Evolutionary conservation across 177 flowering plant species (phyloP), one percentile per base, ranked within the genome.

Genomic region (Tripterygium wilfordii): DNA sequence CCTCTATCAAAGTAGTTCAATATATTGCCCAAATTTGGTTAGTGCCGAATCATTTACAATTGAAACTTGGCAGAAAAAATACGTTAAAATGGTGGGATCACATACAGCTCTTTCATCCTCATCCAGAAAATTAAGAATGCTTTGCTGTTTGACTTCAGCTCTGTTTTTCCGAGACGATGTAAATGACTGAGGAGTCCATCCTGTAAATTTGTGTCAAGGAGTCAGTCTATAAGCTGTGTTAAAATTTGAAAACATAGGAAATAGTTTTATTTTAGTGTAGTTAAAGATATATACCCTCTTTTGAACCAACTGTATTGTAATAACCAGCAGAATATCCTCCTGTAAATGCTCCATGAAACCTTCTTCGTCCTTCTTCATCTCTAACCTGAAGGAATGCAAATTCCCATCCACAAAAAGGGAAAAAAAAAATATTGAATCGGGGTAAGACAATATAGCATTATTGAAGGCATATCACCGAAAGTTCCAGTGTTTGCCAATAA

Each of bases 131-230:
- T 66, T 80, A 1, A 66, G 54, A 59, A 92, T 70, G 62, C 62
- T 72, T 59, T 92, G 98, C 44, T 79, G 60, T 50, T 80, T 82
- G 44, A 71, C 58, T 74, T 80, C 91, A 46, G 96, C 89, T 67
- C 96, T 71, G 45, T 63, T 92, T 62, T 85, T 88, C 61, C 98
- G 54, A 3, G 98, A 86, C 27, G 98, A 92, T 20, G 86, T 77
- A 65, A 92, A 92, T n/a, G 92, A 24, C 60, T 83, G 88, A n/a
- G 98, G 98, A 36, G 90, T 32, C 98, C 98, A 92, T 38, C 98
- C 98, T 88, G 78, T 60, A 77, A 10, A 50, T 26, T 47, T 42
- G 7, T 38, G 50, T 30, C 45, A 47, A 6, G 44, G n/a, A 15
- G 19, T 23, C 26, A 35, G 26, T 10, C 25, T 13, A 22, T 30